Evolutionary conservation across 805 yeast genomes (phyloP).

Genomic region (Metschnikowia gelsemii): DNA sequence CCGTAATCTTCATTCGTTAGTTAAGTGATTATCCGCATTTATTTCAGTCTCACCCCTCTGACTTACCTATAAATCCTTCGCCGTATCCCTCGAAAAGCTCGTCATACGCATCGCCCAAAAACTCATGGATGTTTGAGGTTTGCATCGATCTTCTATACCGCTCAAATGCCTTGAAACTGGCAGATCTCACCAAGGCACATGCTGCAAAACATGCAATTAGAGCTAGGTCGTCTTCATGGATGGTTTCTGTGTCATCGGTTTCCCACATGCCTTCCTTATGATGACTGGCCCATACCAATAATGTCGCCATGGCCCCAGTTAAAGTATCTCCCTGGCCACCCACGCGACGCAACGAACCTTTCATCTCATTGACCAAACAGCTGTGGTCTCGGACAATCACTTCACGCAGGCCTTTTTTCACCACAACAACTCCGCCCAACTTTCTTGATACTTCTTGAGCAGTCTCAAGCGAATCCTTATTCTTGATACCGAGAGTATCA

Average conservation of each 20-base stretch:
- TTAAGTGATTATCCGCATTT: neutral
- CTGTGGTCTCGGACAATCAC: slow-evolving; percentile 52
- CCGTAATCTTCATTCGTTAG: too few species aligned
- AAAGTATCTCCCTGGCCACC: slow-evolving; percentile 98
- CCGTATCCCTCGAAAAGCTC: slow-evolving; percentile 35
- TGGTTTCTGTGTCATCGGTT: slow-evolving; percentile 27
- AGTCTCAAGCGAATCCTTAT: slow-evolving; percentile 26
- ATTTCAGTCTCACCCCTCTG: neutral
- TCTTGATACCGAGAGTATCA: slow-evolving; percentile 43
- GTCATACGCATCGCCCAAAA: slow-evolving; percentile 62
- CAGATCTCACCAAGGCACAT: slow-evolving; percentile 59
- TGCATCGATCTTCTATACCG: slow-evolving; percentile 76
- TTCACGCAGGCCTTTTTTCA: slow-evolving; percentile 75
- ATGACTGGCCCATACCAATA: slow-evolving; percentile 75
- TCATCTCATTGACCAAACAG: slow-evolving; percentile 41
- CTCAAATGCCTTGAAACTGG: slow-evolving; percentile 64
- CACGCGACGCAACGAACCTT: slow-evolving; percentile 76
- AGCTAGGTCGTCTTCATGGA: slow-evolving; percentile 31
- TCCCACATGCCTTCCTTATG: slow-evolving; percentile 63
- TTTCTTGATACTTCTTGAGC: slow-evolving; percentile 45
- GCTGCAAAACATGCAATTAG: slow-evolving; percentile 73
- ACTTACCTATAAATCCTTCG: neutral
- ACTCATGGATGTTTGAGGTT: slow-evolving; percentile 74
- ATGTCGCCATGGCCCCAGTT: slow-evolving; percentile 80
- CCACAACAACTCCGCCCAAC: slow-evolving; percentile 57